phyloP scores from a whole-genome alignment of 768 basidiomycete genomes.

The Tubosaeta sp. region DNA sequence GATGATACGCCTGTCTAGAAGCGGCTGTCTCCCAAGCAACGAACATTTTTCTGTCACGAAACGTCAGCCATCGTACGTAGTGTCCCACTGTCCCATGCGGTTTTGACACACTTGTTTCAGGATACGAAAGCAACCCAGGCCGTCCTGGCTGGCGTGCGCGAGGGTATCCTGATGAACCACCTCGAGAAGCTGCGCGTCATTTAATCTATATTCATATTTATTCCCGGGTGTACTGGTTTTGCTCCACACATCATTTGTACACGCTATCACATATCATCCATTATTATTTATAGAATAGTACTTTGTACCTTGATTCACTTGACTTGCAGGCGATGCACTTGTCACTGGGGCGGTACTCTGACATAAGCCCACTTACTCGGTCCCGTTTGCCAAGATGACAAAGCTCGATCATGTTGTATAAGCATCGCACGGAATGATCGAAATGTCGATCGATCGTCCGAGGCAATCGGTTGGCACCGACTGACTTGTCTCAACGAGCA shows the following conservation, averaged over 20 bases:
- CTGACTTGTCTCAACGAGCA: too few species aligned
- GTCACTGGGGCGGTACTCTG: too few species aligned
- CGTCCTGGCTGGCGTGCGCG: slow-evolving; percentile 39
- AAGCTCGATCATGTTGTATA: too few species aligned
- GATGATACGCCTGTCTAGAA: slow-evolving; percentile 35
- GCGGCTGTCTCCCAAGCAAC: slow-evolving; percentile 49
- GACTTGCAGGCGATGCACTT: too few species aligned
- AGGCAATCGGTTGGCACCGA: too few species aligned
- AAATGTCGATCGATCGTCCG: too few species aligned
- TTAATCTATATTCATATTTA: slow-evolving; percentile 3
- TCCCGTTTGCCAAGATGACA: too few species aligned
- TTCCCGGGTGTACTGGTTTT: background rate
- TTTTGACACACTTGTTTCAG: slow-evolving; percentile 15
- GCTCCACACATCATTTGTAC: background rate
- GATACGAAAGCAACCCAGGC: slow-evolving; percentile 37
- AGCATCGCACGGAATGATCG: too few species aligned
- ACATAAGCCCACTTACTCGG: too few species aligned
- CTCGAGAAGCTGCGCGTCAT: slow-evolving; percentile 31
- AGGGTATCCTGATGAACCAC: slow-evolving; percentile 35
- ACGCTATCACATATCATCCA: background rate
- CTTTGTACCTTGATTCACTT: background rate
- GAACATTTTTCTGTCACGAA: slow-evolving; percentile 65
- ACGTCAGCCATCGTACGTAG: slow-evolving; percentile 64
- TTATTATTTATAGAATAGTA: background rate
- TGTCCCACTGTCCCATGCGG: background rate